phyloP scores from a whole-genome alignment of 768 basidiomycete species.

The Coprinellus aureogranulatus region DNA sequence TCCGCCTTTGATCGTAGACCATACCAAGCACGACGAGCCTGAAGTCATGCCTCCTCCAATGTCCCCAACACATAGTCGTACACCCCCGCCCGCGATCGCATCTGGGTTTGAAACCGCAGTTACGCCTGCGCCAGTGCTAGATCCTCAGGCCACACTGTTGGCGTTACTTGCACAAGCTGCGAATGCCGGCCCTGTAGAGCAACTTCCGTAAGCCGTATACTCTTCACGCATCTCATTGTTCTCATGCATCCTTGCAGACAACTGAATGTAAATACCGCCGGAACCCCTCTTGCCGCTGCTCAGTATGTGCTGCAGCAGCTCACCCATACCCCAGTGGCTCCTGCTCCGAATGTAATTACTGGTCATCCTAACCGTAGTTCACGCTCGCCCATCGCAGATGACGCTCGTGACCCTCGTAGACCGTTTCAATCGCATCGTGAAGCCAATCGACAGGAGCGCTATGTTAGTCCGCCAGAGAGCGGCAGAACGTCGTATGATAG shows the following conservation, averaged over 20 bases:
- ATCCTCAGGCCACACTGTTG: conserved; percentile 64
- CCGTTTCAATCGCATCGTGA: conserved; percentile 35
- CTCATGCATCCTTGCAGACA: conserved; percentile 41
- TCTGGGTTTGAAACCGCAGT: conserved; percentile 14
- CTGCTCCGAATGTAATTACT: conserved; percentile 27
- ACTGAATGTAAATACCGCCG: conserved; percentile 54
- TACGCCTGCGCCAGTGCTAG: conserved; percentile 27
- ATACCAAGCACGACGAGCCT: conserved; percentile 12
- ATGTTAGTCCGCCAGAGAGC: conserved; percentile 46
- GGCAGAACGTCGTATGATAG: conserved; percentile 46
- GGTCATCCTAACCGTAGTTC: conserved; percentile 32
- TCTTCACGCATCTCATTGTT: background rate
- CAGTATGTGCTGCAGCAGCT: conserved; percentile 78
- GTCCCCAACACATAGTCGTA: background rate
- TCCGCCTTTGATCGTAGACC: conserved; percentile 15
- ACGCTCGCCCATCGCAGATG: conserved; percentile 18
- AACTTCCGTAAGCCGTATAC: background rate
- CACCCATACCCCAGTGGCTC: conserved; percentile 50
- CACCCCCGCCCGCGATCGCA: conserved; percentile 15
- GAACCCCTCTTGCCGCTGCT: conserved; percentile 43
- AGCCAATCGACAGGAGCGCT: conserved; percentile 47
- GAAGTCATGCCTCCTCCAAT: background rate
- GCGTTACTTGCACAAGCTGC: conserved; percentile 70
- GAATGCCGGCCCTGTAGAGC: conserved; percentile 31
- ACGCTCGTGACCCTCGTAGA: conserved; percentile 10